Evolutionary conservation across 768 basidiomycete species (phyloP), one percentile per base, ranked within the genome.

Genomic region (Auriscalpium vulgare): DNA sequence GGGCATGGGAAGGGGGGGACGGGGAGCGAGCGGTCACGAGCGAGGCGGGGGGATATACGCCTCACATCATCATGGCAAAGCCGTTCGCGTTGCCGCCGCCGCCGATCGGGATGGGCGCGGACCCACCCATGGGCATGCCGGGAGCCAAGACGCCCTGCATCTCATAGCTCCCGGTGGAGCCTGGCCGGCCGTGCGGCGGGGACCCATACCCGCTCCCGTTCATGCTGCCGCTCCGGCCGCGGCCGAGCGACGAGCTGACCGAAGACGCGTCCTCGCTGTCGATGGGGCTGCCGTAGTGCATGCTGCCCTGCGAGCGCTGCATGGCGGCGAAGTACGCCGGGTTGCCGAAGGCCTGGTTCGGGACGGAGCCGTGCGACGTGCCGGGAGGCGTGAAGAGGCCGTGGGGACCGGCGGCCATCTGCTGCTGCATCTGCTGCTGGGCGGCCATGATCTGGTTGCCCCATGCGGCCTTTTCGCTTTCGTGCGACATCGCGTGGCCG

Each of bases 261-360:
- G 71, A 73, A 2, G 73, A 71, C 0, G 67, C 47, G 53, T 76
- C 74, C 50, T 77, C 75, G 3, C 67, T 68, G 62, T 75, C 74
- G 36, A 63, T 56, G 35, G 71, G 63, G 40, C 62, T 66, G 56
- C 63, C 67, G 61, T 68, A 68, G 50, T 63, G 50, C 45, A 63
- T 67, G 13, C 60, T 43, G 54, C 40, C 62, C 54, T 66, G 65
- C 43, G 69, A 72, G 40, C 67, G 67, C 53, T 70, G 68, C 49
- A 71, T 62, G 53, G 55, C 64, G 58, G 40, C 58, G 53, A 51
- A 59, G 51, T 50, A 64, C 23, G 58, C 37, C 35, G 66, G 54
- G 50, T 67, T 67, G 38, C 60, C 56, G 53, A 69, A 58, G 19
- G 49, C 50, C 17, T 57, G 48, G 19, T 37, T 37, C 36, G 69